These are phyloP conservation scores for Aurantiochytrium sp. DNA, from an alignment of 108 stramenopile species.

Conservation along the genomic window DNA sequence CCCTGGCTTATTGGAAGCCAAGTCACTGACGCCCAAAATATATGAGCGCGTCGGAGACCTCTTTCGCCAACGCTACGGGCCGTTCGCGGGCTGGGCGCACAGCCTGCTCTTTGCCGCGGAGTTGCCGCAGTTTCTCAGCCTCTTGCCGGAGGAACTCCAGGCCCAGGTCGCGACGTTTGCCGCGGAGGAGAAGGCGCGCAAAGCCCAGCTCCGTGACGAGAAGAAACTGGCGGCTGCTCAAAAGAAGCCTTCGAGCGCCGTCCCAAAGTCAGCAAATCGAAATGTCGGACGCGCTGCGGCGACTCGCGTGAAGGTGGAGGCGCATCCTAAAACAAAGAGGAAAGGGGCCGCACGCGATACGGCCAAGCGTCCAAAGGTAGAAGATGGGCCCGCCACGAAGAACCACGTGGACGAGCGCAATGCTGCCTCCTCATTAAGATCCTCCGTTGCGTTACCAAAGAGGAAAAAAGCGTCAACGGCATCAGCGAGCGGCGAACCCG, in stretches of 20 bases:
- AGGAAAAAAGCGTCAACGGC: no score
- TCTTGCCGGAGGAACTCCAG: constrained; percentile 40
- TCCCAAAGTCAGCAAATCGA: background rate
- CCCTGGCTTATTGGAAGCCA: constrained; percentile 55
- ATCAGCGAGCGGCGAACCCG: no score
- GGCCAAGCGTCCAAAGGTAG: no score
- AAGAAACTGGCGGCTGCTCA: background rate
- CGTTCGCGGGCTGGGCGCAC: constrained; percentile 95
- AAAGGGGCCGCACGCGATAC: no score
- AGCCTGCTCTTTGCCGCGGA: constrained; percentile 91
- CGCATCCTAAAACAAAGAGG: no score
- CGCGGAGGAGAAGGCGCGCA: constrained; percentile 39
- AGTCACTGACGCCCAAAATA: constrained; percentile 83
- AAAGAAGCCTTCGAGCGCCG: background rate
- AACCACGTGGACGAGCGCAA: no score
- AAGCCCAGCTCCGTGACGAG: constrained; percentile 11
- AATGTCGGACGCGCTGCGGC: background rate
- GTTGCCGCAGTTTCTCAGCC: constrained; percentile 46
- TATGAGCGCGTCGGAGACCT: constrained; percentile 85
- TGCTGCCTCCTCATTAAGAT: no score
- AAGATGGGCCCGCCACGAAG: no score
- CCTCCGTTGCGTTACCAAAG: no score
- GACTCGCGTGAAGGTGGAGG: no score
- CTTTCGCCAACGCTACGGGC: constrained; percentile 78
- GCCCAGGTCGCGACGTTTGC: constrained; percentile 46